Base-by-base conservation (phyloP, 495 filamentous ascomycete species). In the Platismatia glauca region DNA sequence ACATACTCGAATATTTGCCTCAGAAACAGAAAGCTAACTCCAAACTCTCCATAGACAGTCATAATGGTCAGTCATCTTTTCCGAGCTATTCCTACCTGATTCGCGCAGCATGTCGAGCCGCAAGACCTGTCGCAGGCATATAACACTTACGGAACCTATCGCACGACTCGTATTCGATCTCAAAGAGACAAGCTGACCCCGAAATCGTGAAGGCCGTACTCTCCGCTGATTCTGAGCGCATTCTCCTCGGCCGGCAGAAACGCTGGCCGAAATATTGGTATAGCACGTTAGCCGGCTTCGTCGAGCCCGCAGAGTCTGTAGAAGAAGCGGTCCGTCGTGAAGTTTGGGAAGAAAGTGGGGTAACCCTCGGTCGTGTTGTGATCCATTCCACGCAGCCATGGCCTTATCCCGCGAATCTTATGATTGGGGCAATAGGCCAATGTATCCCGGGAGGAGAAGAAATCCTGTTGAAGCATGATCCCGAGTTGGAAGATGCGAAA, bases 281-380 rank as follows among this genome's bases (percentile, higher is more conserved):
- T 77, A 85, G 80, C 59, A 95, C 92, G 2, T 83, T 98, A 4
- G 94, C 94, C 0, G 95, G 94, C 0, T 98, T 98, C 74, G 86
- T 92, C 62, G 94, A 98, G 74, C 94, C 94, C 9, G 95, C 88
- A 2, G 94, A 98, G 78, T 89, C 84, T 13, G 86, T 97, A 61
- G 95, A 97, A 71, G 95, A 97, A 74, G 91, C 94, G 7, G 93
- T 97, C 1, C 84, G 95, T 0, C 81, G 94, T 57, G 95, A 98
- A 74, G 91, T 96, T 1, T 97, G 91, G 90, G 94, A 98, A 71
- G 94, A 98, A 72, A 83, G 86, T 48, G 94, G 94, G 4, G 89
- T 97, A 20, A 79, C 75, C 11, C 81, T 96, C 3, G 92, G 90
- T 11, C 81, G 93, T 2, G 95, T 98, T 20, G 82, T 96, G 1